Percentiles rank a stretch among this genome's conserved stretches.
phyloP scores from a whole-genome alignment of 1,284 basidiomycete genomes.

The Pisolithus thermaeus region DNA sequence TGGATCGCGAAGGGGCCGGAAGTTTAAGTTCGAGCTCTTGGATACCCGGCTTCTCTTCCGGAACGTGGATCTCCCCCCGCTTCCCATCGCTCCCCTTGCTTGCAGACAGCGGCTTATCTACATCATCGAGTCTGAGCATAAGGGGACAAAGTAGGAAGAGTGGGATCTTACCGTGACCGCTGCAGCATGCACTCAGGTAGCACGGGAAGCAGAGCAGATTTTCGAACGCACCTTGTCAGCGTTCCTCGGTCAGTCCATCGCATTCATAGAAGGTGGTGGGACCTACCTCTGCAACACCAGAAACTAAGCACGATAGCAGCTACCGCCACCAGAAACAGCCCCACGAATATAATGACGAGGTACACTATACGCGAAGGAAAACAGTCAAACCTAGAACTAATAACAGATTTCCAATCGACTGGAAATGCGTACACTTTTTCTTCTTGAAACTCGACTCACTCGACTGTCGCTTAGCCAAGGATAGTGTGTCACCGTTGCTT shows the following conservation, averaged over 20 bases:
- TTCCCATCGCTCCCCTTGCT: no score
- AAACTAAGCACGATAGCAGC: conserved; percentile 47
- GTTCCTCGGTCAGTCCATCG: conserved; percentile 5
- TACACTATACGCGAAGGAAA: conserved; percentile 32
- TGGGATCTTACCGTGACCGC: conserved; percentile 45
- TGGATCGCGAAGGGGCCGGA: no score
- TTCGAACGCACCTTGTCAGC: conserved; percentile 40
- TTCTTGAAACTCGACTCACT: conserved; percentile 31
- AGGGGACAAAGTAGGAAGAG: not conserved
- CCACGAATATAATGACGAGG: conserved; percentile 53
- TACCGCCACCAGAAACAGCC: conserved; percentile 44
- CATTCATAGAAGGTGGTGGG: not conserved
- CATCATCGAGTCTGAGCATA: not conserved
- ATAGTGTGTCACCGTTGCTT: conserved; percentile 11
- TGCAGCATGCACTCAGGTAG: conserved; percentile 61
- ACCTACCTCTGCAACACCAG: conserved; percentile 53
- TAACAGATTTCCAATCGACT: not conserved
- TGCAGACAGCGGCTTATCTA: no score
- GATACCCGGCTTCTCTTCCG: no score
- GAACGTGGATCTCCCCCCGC: no score
- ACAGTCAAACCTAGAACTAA: no score
- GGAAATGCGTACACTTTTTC: conserved; percentile 33
- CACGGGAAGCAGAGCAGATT: conserved; percentile 60
- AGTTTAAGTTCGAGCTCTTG: no score
- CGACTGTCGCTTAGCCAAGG: conserved; percentile 30